phyloP scores from a whole-genome alignment of 129 eudicot genomes.

The Smallanthus sonchifolius region DNA sequence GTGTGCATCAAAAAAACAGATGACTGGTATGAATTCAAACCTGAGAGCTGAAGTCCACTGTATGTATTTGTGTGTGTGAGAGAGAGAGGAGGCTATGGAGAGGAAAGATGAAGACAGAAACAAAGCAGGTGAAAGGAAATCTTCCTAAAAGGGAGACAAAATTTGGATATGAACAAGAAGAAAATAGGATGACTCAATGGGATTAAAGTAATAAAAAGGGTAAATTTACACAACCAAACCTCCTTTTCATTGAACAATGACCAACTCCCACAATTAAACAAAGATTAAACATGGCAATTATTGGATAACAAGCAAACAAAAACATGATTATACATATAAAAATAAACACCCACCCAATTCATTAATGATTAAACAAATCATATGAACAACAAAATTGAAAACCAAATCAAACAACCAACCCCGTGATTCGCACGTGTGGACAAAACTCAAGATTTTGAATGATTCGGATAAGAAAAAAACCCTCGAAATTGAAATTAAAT shows the following conservation, averaged over 20 bases:
- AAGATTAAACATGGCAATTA: constrained; percentile 30
- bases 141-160: constrained; percentile 56
- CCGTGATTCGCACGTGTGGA: constrained; percentile 49
- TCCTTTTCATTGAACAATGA: constrained; percentile 69
- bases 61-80: constrained; percentile 3
- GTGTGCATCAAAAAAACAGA: constrained; percentile 18
- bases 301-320: constrained; percentile 43
- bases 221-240: constrained; percentile 48
- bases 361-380: constrained; percentile 13
- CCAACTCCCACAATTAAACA: constrained; percentile 44
- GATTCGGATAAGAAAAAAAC: constrained; percentile 18
- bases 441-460: constrained; percentile 30
- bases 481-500: constrained; percentile 30
- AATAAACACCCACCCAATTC: constrained; percentile 24
- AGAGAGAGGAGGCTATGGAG: neutral
- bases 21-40: neutral
- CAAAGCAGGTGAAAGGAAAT: constrained; percentile 41
- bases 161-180: constrained; percentile 45
- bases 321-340: constrained; percentile 15
- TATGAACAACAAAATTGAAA: neutral
- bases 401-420: constrained; percentile 26
- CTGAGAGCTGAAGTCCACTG: constrained; percentile 15
- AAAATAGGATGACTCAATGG: constrained; percentile 8
- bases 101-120: constrained; percentile 29
- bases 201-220: constrained; percentile 26